Conservation (phyloP, 2,329 filamentous ascomycete genomes). For the Ophiostoma tasmaniense region DNA sequence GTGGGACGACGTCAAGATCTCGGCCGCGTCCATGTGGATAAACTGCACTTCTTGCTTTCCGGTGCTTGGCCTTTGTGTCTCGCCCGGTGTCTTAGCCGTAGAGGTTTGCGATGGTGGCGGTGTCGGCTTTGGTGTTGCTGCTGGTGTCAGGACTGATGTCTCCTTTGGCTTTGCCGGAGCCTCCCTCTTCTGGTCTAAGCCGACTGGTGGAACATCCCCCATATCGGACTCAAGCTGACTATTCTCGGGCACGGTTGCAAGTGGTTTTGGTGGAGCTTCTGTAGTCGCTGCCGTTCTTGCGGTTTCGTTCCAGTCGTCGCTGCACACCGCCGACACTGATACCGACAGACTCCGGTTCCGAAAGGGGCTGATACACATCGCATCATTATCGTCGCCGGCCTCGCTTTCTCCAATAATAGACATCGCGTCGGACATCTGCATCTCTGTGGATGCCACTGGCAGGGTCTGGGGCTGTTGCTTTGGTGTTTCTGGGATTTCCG, state of each 20-base stretch:
- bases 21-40: slow-evolving; percentile 1
- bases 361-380: not conserved
- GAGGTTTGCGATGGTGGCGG: not conserved
- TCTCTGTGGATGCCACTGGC: not conserved
- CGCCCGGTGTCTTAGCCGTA: not conserved
- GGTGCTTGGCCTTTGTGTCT: not conserved
- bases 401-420: not conserved
- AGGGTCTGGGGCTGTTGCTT: not conserved
- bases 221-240: not conserved
- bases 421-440: not conserved
- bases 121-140: not conserved
- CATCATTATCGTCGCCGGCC: not conserved
- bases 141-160: not conserved
- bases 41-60: not conserved
- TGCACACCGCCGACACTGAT: not conserved
- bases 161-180: not conserved
- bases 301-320: not conserved
- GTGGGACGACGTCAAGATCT: not conserved
- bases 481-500: not conserved
- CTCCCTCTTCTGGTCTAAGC: not conserved
- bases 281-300: not conserved
- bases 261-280: not conserved
- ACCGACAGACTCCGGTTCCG: not conserved
- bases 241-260: not conserved
- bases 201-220: not conserved